A percentile compares a stretch with the other conserved stretches of the same genome.
Conservation (phyloP, 2,329 filamentous ascomycete genomes). For the Cryphonectria nitschkei region DNA sequence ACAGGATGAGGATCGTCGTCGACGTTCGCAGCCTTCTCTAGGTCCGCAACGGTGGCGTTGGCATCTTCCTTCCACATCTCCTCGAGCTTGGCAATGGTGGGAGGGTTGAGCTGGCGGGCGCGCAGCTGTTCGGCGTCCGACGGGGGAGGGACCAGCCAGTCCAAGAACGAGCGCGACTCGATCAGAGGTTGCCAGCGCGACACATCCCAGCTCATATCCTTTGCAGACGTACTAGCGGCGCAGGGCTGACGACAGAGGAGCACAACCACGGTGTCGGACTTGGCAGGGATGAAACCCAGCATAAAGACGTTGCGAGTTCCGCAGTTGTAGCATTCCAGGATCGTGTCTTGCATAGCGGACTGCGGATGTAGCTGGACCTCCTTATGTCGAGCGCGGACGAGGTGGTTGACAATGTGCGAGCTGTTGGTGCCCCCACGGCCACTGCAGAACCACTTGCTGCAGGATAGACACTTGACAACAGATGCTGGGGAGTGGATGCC, state of each 20-base stretch:
- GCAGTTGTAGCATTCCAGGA: constrained; percentile 98
- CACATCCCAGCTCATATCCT: constrained; percentile 99
- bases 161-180: constrained; percentile 91
- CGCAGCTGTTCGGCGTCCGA: constrained; percentile 95
- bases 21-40: constrained; percentile 88
- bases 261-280: constrained; percentile 97
- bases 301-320: constrained; percentile 99
- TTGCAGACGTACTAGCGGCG: constrained; percentile 90
- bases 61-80: constrained; percentile 98
- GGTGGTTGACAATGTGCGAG: constrained; percentile 97
- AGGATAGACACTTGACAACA: constrained; percentile 94
- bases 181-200: constrained; percentile 97
- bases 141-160: constrained; percentile 88
- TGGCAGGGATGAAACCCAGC: constrained; percentile 96
- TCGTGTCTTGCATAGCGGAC: constrained; percentile 91
- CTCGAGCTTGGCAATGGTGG: constrained; percentile 94
- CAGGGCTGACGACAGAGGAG: constrained; percentile 96
- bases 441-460: constrained; percentile 99
- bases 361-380: constrained; percentile 96
- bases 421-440: constrained; percentile 95
- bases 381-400: constrained; percentile 96
- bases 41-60: constrained; percentile 82
- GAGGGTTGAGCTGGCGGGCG: constrained; percentile 87
- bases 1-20: constrained; percentile 96
- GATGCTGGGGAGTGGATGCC: constrained; percentile 95